phyloP scores from a whole-genome alignment of 352 stramenopile species.

The Globisporangium heterothallicum region DNA sequence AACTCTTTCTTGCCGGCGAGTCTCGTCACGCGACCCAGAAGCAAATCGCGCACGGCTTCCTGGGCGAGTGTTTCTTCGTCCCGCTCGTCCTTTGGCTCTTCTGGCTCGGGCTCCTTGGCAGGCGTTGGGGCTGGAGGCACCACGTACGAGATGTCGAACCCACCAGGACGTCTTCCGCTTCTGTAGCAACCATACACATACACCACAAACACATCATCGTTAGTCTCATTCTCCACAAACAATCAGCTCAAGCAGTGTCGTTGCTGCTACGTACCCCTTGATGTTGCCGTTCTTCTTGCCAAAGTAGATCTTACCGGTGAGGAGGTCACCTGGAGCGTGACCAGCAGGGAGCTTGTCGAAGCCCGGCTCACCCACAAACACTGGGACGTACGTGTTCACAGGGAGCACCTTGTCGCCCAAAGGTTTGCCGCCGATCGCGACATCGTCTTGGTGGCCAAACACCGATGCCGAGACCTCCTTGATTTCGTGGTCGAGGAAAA shows the following conservation, averaged over 20 bases:
- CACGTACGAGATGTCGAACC: slow-evolving; percentile 73
- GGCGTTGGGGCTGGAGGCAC: slow-evolving; percentile 51
- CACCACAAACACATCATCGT: slow-evolving; percentile 10
- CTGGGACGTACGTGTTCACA: slow-evolving; percentile 49
- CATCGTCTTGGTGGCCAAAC: slow-evolving; percentile 64
- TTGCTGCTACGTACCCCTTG: slow-evolving; percentile 30
- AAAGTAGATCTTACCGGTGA: slow-evolving; percentile 67
- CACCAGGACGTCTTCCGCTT: slow-evolving; percentile 49
- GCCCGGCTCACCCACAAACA: slow-evolving; percentile 72
- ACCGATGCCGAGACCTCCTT: slow-evolving; percentile 64
- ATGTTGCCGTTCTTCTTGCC: slow-evolving; percentile 65
- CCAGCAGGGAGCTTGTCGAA: slow-evolving; percentile 66
- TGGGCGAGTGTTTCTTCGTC: slow-evolving; percentile 58
- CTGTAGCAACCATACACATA: slow-evolving; percentile 16
- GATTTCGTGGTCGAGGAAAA: slow-evolving; percentile 67
- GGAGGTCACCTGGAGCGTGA: slow-evolving; percentile 46
- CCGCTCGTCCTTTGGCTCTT: slow-evolving; percentile 64
- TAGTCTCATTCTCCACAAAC: not conserved
- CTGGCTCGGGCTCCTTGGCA: slow-evolving; percentile 55
- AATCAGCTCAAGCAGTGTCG: not conserved
- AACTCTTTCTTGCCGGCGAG: slow-evolving; percentile 68
- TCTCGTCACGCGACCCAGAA: slow-evolving; percentile 63
- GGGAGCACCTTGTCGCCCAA: slow-evolving; percentile 41
- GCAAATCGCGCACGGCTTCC: slow-evolving; percentile 69
- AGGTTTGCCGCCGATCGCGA: slow-evolving; percentile 49